phyloP scores from a whole-genome alignment of 73 alveolate genomes.

The Paramecium caudatum region DNA sequence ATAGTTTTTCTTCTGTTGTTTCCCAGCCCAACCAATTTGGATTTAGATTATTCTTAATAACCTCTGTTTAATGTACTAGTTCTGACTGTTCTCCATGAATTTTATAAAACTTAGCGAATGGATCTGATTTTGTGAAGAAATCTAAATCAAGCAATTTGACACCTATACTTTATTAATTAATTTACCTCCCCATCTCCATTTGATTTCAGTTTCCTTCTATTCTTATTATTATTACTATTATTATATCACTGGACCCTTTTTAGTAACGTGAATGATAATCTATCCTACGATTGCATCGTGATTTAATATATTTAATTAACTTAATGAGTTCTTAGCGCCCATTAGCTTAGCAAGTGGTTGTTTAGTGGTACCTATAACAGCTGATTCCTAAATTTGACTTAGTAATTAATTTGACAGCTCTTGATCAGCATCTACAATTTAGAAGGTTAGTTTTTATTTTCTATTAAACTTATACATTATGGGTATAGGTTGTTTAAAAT shows the following conservation, averaged over 20 bases:
- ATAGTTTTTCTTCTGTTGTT: conserved; percentile 41
- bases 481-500: conserved; percentile 15
- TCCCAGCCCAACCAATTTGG: conserved; percentile 55
- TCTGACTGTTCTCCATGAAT: background rate
- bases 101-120: conserved; percentile 44
- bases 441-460: conserved; percentile 8
- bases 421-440: conserved; percentile 39
- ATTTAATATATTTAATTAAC: background rate
- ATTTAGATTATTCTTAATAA: background rate
- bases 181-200: conserved; percentile 39
- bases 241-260: background rate
- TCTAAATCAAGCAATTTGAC: conserved; percentile 49
- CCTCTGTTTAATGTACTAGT: background rate
- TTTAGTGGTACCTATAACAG: conserved; percentile 14
- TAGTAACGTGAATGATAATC: background rate
- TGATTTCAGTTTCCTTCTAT: background rate
- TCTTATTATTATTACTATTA: background rate
- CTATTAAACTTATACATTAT: conserved; percentile 17
- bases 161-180: background rate
- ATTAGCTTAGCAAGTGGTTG: background rate
- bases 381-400: background rate
- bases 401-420: background rate
- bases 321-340: conserved; percentile 52
- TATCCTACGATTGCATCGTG: conserved; percentile 10
- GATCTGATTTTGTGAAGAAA: conserved; percentile 39